Evolutionary conservation across 176 grass and related monocot species (phyloP), one percentile per base, ranked within the genome.

Genomic region (Chloris gayana): DNA sequence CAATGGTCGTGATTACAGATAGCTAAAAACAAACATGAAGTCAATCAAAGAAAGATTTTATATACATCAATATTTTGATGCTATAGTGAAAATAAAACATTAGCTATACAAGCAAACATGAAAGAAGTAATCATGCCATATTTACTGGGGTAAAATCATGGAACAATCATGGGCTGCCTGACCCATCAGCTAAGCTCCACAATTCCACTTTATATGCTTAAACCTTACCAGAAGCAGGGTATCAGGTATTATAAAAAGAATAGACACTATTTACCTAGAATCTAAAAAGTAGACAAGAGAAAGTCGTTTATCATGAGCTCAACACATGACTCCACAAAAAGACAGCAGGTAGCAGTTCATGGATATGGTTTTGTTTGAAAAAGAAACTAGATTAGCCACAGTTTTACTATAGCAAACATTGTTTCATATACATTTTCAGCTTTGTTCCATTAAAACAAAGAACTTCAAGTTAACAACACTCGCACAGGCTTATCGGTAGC

Each of bases 1-100:
- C 95, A 54, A 98, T 87, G 49, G 95, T 98, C 24, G 95, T 98
- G 32, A 98, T 80, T 81, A 89, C 78, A 59, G 85, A 82, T 67
- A 66, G 58, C 95, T 98, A 69, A 82, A 80, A 44, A 83, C n/a
- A 34, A 82, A 70, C 17, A 49, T 81, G 30, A 66, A 56, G 27
- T 4, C 18, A 58, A 74, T 76, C 62, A 74, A 69, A 84, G 69
- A 61, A 76, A 73, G 22, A 71, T 18, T 41, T 80, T 22, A 29
- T 45, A 59, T 21, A 69, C 51, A 64, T 56, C 14, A 74, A 79
- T 41, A 50, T 62, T 75, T 70, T 71, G 21, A 30, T 56, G 46
- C 41, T 57, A 69, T 2, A 31, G 9, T 14, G 13, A 88, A 79
- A 70, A 56, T 32, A 31, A 30, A 75, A 70, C 19, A 63, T 63